Percentiles rank a stretch among this genome's conserved stretches.
These are phyloP conservation scores for Emmonsia crescens DNA, from an alignment of 2,329 filamentous ascomycete species.

Conservation along the genomic window DNA sequence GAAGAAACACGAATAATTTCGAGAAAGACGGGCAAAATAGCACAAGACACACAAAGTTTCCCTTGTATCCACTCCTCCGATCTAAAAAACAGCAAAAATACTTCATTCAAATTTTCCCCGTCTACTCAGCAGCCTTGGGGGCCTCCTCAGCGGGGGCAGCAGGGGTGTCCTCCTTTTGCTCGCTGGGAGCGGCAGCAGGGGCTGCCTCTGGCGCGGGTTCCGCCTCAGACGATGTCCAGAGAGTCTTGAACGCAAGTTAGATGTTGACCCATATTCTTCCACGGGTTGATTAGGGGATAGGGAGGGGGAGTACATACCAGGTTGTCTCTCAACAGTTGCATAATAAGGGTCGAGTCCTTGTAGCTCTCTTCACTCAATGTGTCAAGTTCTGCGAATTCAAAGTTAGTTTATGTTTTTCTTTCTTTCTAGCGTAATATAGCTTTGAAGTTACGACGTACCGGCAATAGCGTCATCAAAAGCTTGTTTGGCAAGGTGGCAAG, in stretches of 20 bases:
- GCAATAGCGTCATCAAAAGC: slow-evolving; percentile 96
- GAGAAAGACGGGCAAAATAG: slow-evolving; percentile 4
- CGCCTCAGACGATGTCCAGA: slow-evolving; percentile 98
- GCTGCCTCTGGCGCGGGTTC: slow-evolving; percentile 56
- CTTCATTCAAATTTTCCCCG: slow-evolving; percentile 20
- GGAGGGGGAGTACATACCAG: slow-evolving; percentile 47
- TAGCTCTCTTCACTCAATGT: slow-evolving; percentile 97
- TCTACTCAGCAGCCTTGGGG: slow-evolving; percentile 34
- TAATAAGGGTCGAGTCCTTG: slow-evolving; percentile 97
- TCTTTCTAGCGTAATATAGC: not conserved
- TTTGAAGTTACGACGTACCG: slow-evolving; percentile 37
- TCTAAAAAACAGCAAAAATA: slow-evolving; percentile 15
- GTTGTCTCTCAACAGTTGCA: slow-evolving; percentile 97
- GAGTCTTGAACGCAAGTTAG: slow-evolving; percentile 53
- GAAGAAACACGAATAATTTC: not conserved
- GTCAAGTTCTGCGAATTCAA: slow-evolving; percentile 61
- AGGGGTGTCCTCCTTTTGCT: slow-evolving; percentile 34
- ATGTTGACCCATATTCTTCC: not conserved
- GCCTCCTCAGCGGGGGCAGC: slow-evolving; percentile 26
- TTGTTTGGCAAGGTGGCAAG: slow-evolving; percentile 94
- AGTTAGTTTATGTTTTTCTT: slow-evolving; percentile 15
- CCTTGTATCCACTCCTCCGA: slow-evolving; percentile 12
- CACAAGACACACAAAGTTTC: slow-evolving; percentile 5
- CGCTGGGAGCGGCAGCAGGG: slow-evolving; percentile 19
- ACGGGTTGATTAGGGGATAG: not conserved